Percentiles rank a stretch among this genome's conserved stretches.
phyloP scores from a whole-genome alignment of 2,329 filamentous ascomycete genomes.

The Pestalotiopsis sp. region DNA sequence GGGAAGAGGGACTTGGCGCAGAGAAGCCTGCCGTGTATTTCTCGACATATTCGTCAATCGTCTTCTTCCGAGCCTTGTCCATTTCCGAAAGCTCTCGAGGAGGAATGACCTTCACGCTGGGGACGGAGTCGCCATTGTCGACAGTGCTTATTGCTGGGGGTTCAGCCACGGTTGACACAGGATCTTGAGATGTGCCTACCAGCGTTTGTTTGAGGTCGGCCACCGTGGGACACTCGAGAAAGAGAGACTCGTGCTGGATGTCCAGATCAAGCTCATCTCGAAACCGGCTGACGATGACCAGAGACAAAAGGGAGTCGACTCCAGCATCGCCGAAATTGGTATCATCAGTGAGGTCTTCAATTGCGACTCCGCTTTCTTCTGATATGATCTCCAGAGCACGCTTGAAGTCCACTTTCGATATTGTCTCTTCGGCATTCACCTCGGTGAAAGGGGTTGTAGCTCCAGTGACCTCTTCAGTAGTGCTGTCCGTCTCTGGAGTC shows the following conservation, averaged over 20 bases:
- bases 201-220: conserved; percentile 28
- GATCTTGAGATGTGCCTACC: conserved; percentile 15
- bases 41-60: conserved; percentile 15
- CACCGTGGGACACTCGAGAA: conserved; percentile 10
- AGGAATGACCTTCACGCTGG: neutral
- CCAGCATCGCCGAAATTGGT: conserved; percentile 22
- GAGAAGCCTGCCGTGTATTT: conserved; percentile 15
- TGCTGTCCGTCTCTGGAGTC: conserved; percentile 2
- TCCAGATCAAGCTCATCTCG: conserved; percentile 20
- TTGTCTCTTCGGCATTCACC: neutral
- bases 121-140: neutral
- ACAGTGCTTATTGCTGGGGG: neutral
- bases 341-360: conserved; percentile 22
- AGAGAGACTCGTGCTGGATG: conserved; percentile 4
- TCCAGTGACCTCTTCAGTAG: neutral
- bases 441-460: conserved; percentile 5
- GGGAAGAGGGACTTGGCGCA: neutral
- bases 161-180: neutral
- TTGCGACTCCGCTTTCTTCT: conserved; percentile 21
- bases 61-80: conserved; percentile 23
- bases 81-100: conserved; percentile 16
- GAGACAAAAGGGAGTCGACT: conserved; percentile 20
- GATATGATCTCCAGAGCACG: conserved; percentile 14
- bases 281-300: conserved; percentile 19
- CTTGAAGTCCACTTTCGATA: neutral